These are phyloP conservation scores for Trichoderma virens DNA, from an alignment of 495 filamentous ascomycete species.

Conservation along the genomic window DNA sequence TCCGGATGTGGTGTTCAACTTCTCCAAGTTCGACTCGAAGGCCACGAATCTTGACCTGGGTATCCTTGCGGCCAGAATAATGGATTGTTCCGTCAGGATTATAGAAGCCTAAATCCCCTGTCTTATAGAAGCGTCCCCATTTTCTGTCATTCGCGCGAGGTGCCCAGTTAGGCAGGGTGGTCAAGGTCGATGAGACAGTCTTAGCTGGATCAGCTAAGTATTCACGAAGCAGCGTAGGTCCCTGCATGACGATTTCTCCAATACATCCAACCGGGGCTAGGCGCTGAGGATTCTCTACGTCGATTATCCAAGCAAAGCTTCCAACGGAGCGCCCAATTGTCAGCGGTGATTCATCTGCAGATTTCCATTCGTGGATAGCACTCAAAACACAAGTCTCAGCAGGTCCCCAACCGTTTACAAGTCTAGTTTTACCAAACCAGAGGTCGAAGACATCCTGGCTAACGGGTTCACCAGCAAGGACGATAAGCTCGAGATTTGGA, in stretches of 20 bases:
- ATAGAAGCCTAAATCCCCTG: slow-evolving; percentile 38
- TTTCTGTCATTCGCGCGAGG: slow-evolving; percentile 19
- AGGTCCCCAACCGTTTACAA: slow-evolving; percentile 49
- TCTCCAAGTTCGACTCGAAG: slow-evolving; percentile 39
- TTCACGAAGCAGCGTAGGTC: slow-evolving; percentile 32
- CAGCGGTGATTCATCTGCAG: slow-evolving; percentile 19
- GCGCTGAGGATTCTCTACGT: slow-evolving; percentile 36
- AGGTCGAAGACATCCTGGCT: slow-evolving; percentile 8
- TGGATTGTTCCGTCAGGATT: slow-evolving; percentile 37
- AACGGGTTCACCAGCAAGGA: slow-evolving; percentile 29
- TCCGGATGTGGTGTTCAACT: slow-evolving; percentile 14
- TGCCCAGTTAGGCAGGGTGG: slow-evolving; percentile 4
- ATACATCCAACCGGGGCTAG: slow-evolving; percentile 37
- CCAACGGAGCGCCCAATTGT: slow-evolving; percentile 37
- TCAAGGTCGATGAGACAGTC: slow-evolving; percentile 14
- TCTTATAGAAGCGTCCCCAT: slow-evolving; percentile 28
- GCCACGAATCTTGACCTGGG: slow-evolving; percentile 34
- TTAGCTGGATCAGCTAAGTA: slow-evolving; percentile 9
- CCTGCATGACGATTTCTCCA: slow-evolving; percentile 40
- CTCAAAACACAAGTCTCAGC: slow-evolving; percentile 28
- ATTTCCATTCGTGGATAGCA: slow-evolving; percentile 17
- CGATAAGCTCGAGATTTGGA: slow-evolving; percentile 35
- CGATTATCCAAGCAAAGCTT: slow-evolving; percentile 41
- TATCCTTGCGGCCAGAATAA: slow-evolving; percentile 22
- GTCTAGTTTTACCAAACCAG: slow-evolving; percentile 8